Evolutionary conservation across 441 rosid species (phyloP).

Genomic region (Pelargonium fulgidum): DNA sequence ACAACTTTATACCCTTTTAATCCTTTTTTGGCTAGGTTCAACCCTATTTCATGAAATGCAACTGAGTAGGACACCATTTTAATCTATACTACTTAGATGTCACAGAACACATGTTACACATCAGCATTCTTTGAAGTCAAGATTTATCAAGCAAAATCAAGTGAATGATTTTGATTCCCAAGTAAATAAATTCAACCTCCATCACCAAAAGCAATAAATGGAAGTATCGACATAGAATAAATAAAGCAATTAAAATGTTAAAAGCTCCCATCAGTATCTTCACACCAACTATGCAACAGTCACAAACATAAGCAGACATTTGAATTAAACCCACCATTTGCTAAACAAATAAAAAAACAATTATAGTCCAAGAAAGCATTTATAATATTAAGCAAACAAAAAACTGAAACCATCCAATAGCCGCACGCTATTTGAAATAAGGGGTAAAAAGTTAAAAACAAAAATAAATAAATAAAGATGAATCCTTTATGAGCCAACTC

Average conservation of each 20-base stretch:
- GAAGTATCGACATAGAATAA: neutral
- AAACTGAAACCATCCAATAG: neutral
- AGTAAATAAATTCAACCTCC: neutral
- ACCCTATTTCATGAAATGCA: neutral
- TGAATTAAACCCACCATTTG: conserved; percentile 5
- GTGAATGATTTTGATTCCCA: neutral
- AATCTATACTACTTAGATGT: neutral
- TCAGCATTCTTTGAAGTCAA: neutral
- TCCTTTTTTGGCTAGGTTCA: too few relatives aligned
- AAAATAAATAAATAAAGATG: neutral
- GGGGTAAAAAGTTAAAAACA: too few relatives aligned
- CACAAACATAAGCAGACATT: neutral
- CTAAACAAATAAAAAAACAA: neutral
- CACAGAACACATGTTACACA: neutral
- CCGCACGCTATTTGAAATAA: neutral
- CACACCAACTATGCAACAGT: neutral
- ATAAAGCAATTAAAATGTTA: neutral
- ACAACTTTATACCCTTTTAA: neutral
- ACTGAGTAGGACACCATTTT: neutral
- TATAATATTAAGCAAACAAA: neutral
- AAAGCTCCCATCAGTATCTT: neutral
- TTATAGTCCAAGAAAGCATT: neutral
- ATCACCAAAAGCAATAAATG: neutral
- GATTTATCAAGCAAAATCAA: neutral
- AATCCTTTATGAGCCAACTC: neutral